A percentile compares a stretch with the other conserved stretches of the same genome.
Conservation (phyloP, 2,329 filamentous ascomycete genomes). For the Dothistroma septosporum region DNA sequence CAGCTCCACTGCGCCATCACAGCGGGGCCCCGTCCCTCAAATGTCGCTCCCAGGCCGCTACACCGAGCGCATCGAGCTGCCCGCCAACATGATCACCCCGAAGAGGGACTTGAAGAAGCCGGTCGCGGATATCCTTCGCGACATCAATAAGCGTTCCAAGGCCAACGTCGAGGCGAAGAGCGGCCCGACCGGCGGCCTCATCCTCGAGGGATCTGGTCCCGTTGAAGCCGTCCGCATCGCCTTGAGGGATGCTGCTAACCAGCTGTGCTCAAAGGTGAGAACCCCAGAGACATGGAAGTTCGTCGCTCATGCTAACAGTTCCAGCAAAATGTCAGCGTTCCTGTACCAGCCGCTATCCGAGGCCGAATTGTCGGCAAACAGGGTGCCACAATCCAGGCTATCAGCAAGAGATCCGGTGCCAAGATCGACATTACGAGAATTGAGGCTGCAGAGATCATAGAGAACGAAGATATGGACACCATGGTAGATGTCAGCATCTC, state of each 20-base stretch:
- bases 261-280: conserved; percentile 78
- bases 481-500: conserved; percentile 84
- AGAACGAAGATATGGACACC: conserved; percentile 69
- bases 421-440: conserved; percentile 83
- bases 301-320: not conserved
- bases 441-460: conserved; percentile 56
- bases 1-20: conserved; percentile 49
- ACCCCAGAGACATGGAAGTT: not conserved
- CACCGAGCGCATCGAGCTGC: conserved; percentile 69
- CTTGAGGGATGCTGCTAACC: conserved; percentile 80
- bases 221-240: conserved; percentile 81
- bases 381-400: conserved; percentile 81
- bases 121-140: conserved; percentile 76
- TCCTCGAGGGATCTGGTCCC: conserved; percentile 81
- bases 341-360: conserved; percentile 77
- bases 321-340: conserved; percentile 65
- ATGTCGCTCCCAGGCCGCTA: conserved; percentile 80
- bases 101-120: conserved; percentile 77
- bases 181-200: conserved; percentile 66
- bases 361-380: conserved; percentile 90
- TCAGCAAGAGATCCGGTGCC: conserved; percentile 86
- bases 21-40: conserved; percentile 35
- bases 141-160: conserved; percentile 88
- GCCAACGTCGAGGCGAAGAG: conserved; percentile 75
- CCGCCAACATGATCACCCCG: conserved; percentile 71